Conservation (phyloP, 805 yeast genomes). For the Saccharomycopsis fodiens region DNA sequence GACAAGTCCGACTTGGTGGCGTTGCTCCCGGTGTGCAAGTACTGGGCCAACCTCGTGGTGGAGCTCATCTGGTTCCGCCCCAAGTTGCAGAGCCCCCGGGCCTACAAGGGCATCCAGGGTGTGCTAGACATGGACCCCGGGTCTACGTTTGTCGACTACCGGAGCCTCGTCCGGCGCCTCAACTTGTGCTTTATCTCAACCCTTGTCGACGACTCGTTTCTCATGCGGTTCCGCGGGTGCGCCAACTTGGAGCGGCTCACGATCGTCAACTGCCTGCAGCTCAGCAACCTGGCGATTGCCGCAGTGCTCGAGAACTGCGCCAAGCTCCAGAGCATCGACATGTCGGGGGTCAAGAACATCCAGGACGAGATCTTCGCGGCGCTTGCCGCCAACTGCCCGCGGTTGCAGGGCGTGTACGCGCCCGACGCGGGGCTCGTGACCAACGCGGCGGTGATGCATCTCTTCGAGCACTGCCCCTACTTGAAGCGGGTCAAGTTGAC, state of each 20-base stretch:
- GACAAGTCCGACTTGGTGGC: conserved; percentile 53
- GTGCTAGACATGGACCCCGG: conserved; percentile 45
- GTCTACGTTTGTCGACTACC: conserved; percentile 57
- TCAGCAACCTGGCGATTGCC: conserved; percentile 56
- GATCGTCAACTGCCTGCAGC: conserved; percentile 65
- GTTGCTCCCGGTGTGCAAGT: conserved; percentile 64
- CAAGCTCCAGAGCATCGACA: conserved; percentile 75
- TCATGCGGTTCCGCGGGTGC: conserved; percentile 58
- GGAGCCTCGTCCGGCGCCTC: conserved; percentile 64
- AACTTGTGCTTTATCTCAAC: conserved; percentile 72
- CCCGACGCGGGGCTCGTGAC: conserved; percentile 74
- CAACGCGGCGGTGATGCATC: conserved; percentile 50
- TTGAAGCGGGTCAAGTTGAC: conserved; percentile 78
- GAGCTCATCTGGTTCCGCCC: conserved; percentile 89
- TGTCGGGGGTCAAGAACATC: conserved; percentile 66
- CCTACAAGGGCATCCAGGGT: conserved; percentile 45
- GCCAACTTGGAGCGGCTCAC: conserved; percentile 78
- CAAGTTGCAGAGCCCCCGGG: conserved; percentile 42
- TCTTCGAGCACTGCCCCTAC: conserved; percentile 60
- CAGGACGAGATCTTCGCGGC: conserved; percentile 64
- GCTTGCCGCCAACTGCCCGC: conserved; percentile 61
- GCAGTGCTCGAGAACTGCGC: conserved; percentile 56
- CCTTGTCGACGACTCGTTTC: conserved; percentile 54
- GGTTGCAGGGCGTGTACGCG: conserved; percentile 85
- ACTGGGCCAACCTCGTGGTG: conserved; percentile 71